These are phyloP conservation scores for Trichoderma guizhouense DNA, from an alignment of 2,329 filamentous ascomycete genomes.

Conservation along the genomic window DNA sequence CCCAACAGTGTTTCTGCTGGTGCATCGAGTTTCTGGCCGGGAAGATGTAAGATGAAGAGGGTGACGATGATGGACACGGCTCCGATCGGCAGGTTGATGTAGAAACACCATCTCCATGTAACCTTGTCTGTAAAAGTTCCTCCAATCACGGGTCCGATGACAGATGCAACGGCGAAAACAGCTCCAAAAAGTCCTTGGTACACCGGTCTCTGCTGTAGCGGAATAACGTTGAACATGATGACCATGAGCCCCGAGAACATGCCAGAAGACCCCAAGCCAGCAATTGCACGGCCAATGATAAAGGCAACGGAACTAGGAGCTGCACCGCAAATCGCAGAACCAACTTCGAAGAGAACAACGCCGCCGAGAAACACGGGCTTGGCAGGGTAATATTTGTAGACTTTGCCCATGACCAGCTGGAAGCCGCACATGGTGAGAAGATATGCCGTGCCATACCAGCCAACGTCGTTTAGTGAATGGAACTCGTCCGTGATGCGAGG, in stretches of 20 bases:
- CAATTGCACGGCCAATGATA: conserved; percentile 46
- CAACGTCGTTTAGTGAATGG: conserved; percentile 9
- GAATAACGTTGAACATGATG: conserved; percentile 3
- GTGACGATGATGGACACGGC: background rate
- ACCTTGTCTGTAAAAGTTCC: conserved; percentile 33
- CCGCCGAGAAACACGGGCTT: conserved; percentile 41
- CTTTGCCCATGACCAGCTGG: conserved; percentile 27
- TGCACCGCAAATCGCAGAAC: conserved; percentile 44
- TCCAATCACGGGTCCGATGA: conserved; percentile 27
- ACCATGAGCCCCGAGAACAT: conserved; percentile 25
- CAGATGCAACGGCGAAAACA: conserved; percentile 40
- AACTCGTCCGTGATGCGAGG: conserved; percentile 12
- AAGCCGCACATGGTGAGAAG: conserved; percentile 10
- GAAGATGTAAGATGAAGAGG: background rate
- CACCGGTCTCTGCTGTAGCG: background rate
- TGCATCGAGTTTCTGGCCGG: conserved; percentile 28
- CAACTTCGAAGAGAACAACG: conserved; percentile 48
- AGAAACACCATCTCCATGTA: conserved; percentile 12
- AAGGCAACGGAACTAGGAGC: conserved; percentile 38
- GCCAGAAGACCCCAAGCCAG: conserved; percentile 41
- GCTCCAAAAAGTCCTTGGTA: conserved; percentile 25
- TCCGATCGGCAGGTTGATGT: conserved; percentile 19
- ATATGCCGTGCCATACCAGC: conserved; percentile 11
- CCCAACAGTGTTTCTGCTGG: conserved; percentile 20
- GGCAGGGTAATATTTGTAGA: conserved; percentile 45